phyloP scores from a whole-genome alignment of 202 grass and related monocot species.

The Sporobolus alterniflorus region DNA sequence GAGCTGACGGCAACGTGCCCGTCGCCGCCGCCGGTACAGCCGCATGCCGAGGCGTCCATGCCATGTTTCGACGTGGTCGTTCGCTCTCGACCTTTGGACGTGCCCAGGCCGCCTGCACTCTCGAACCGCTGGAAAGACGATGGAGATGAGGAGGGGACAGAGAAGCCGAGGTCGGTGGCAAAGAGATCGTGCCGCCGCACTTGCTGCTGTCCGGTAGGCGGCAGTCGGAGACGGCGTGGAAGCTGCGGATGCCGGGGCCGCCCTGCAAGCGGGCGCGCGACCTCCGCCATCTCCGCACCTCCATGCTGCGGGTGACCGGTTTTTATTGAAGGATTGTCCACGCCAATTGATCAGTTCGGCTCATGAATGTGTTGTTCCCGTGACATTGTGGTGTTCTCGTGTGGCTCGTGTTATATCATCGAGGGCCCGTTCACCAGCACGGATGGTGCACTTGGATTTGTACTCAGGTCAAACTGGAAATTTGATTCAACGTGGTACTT shows the following conservation, averaged over 20 bases:
- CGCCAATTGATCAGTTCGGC: too few relatives aligned
- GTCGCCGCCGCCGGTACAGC: not conserved
- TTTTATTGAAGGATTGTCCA: constrained; percentile 43
- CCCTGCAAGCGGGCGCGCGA: constrained; percentile 44
- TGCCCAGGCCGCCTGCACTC: not conserved
- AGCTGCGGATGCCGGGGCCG: too few relatives aligned
- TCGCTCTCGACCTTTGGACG: constrained; percentile 36
- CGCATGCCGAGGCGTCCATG: not conserved
- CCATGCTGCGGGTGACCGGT: constrained; percentile 42
- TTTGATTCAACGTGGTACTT: too few relatives aligned
- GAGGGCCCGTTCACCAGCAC: too few relatives aligned
- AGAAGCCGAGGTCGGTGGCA: not conserved
- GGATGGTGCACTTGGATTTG: not conserved
- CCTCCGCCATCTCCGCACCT: constrained; percentile 36
- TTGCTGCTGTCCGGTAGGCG: constrained; percentile 25
- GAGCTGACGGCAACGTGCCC: not conserved
- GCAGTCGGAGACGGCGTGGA: constrained; percentile 7
- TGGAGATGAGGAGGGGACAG: not conserved
- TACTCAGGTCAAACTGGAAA: too few relatives aligned
- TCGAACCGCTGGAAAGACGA: not conserved
- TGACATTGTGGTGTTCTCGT: too few relatives aligned
- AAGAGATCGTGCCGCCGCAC: constrained; percentile 34
- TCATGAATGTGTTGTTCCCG: not conserved
- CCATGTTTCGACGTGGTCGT: not conserved
- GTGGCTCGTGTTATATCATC: not conserved